A percentile compares a stretch with the other conserved stretches of the same genome.
Conservation (phyloP, 306 rosid species). For the Cucumis melo region DNA sequence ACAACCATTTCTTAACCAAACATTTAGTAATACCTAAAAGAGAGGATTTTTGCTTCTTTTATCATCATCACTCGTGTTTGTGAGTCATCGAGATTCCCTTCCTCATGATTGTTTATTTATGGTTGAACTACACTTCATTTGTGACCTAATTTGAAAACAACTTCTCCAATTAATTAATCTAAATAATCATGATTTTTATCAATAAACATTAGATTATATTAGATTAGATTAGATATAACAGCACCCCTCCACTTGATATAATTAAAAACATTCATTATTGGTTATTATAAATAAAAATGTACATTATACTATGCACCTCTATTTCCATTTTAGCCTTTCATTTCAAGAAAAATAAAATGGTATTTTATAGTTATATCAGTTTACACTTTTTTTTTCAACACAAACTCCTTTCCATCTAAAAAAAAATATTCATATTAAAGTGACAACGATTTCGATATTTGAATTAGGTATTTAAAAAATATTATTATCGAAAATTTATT, state of each 20-base stretch:
- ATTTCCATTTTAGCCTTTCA: no score
- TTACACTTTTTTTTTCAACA: no score
- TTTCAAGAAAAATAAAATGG: no score
- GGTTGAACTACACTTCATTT: not conserved
- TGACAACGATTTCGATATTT: no score
- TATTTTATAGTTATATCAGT: no score
- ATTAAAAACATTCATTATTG: not conserved
- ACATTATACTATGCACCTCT: no score
- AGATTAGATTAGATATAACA: not conserved
- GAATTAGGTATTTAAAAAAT: no score
- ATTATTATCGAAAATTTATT: no score
- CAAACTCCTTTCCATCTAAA: no score
- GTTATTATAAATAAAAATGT: no score
- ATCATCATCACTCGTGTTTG: not conserved
- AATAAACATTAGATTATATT: not conserved
- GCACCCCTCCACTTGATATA: not conserved
- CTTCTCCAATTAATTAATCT: not conserved
- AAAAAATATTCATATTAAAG: no score
- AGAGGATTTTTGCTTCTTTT: not conserved
- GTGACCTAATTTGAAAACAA: not conserved
- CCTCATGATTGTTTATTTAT: not conserved
- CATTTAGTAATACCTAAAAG: not conserved
- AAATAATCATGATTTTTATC: not conserved
- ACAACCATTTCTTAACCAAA: not conserved
- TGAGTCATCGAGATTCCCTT: not conserved